These are phyloP conservation scores for Calocera cornea DNA, from an alignment of 768 basidiomycete genomes.

Conservation along the genomic window DNA sequence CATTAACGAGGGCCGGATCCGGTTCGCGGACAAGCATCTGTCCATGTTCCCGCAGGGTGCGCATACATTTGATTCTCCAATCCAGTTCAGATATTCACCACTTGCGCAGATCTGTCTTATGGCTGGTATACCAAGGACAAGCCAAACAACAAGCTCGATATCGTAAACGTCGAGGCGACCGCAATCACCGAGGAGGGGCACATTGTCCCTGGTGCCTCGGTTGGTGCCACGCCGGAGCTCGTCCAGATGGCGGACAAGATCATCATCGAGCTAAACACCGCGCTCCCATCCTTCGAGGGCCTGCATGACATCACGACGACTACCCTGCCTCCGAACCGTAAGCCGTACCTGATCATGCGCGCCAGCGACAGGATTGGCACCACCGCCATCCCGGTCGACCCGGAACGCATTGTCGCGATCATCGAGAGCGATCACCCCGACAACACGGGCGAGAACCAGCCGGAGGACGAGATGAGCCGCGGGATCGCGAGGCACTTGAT, in stretches of 20 bases:
- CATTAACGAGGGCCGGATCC: constrained; percentile 19
- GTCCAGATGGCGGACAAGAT: constrained; percentile 19
- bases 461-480: constrained; percentile 14
- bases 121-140: constrained; percentile 17
- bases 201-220: constrained; percentile 20
- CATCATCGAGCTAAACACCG: constrained; percentile 24
- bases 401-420: constrained; percentile 19
- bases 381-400: constrained; percentile 18
- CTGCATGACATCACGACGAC: constrained; percentile 21
- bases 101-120: constrained; percentile 13
- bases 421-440: constrained; percentile 19
- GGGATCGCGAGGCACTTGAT: constrained; percentile 19
- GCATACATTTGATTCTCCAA: background rate
- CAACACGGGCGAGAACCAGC: constrained; percentile 17
- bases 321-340: constrained; percentile 19
- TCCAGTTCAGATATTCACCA: background rate
- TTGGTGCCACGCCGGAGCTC: constrained; percentile 23
- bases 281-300: constrained; percentile 18
- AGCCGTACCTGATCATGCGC: constrained; percentile 18
- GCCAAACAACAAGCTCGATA: constrained; percentile 20
- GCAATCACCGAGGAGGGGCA: constrained; percentile 18
- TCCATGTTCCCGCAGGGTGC: constrained; percentile 16
- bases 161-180: constrained; percentile 20
- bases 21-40: constrained; percentile 19
- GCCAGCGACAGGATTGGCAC: constrained; percentile 18